Conservation (phyloP, 2,329 filamentous ascomycete species). For the Colletotrichum brevisporum region DNA sequence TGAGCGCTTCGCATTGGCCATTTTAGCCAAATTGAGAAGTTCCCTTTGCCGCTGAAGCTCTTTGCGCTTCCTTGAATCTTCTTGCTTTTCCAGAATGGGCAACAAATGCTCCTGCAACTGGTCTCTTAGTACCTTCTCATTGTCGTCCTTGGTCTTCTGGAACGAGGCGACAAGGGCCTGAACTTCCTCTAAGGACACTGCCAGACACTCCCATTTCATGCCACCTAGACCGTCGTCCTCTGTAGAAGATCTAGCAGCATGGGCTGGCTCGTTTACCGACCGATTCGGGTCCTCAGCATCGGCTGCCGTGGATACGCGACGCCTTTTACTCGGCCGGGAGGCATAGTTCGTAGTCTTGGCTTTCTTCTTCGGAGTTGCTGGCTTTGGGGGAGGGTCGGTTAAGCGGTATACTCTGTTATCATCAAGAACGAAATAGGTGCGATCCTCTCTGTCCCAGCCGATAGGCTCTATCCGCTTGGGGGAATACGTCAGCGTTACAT, state of each 20-base stretch:
- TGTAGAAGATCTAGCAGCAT: slow-evolving; percentile 46
- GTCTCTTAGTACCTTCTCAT: slow-evolving; percentile 84
- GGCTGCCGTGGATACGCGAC: slow-evolving; percentile 67
- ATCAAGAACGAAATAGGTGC: slow-evolving; percentile 90
- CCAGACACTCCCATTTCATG: slow-evolving; percentile 92
- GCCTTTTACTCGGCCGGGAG: slow-evolving; percentile 79
- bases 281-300: slow-evolving; percentile 54
- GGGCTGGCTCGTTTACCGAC: slow-evolving; percentile 40
- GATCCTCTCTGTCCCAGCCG: slow-evolving; percentile 90
- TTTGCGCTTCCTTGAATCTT: slow-evolving; percentile 80
- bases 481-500: background rate
- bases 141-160: slow-evolving; percentile 82
- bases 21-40: slow-evolving; percentile 83
- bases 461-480: slow-evolving; percentile 82
- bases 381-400: slow-evolving; percentile 78
- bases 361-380: slow-evolving; percentile 73
- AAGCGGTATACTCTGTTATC: slow-evolving; percentile 93
- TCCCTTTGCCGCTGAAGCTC: slow-evolving; percentile 80
- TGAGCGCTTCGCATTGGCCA: slow-evolving; percentile 95
- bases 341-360: slow-evolving; percentile 75
- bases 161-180: slow-evolving; percentile 78
- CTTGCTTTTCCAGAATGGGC: slow-evolving; percentile 85
- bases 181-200: slow-evolving; percentile 85
- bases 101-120: slow-evolving; percentile 84
- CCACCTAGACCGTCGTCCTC: slow-evolving; percentile 79